Evolutionary conservation across 1,284 basidiomycete species (phyloP).

Genomic region (Bjerkandera adusta): DNA sequence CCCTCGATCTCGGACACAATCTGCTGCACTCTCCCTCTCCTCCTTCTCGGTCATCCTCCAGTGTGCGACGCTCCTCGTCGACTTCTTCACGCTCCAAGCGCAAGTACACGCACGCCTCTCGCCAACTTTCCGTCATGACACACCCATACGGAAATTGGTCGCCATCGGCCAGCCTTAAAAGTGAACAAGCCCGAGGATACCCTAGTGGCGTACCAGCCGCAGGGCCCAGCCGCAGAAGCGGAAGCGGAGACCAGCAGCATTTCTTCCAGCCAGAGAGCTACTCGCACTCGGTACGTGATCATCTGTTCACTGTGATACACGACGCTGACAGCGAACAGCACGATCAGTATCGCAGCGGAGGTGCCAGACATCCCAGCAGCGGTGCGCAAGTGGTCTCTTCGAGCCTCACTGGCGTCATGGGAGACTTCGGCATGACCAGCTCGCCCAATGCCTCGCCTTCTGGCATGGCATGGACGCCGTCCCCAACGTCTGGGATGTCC

Average conservation of each 20-base stretch:
- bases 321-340: constrained; percentile 3
- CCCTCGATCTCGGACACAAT: constrained; percentile 22
- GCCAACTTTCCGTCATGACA: constrained; percentile 26
- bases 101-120: constrained; percentile 11
- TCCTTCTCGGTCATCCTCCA: constrained; percentile 21
- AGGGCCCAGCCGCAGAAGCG: constrained; percentile 22
- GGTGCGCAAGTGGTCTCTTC: constrained; percentile 42
- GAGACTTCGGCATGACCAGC: constrained; percentile 44
- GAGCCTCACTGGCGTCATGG: constrained; percentile 63
- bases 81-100: constrained; percentile 19
- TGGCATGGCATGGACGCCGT: constrained; percentile 28
- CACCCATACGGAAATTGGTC: constrained; percentile 29
- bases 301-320: constrained; percentile 11
- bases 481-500: constrained; percentile 16
- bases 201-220: constrained; percentile 19
- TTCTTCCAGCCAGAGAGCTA: constrained; percentile 23
- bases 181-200: constrained; percentile 22
- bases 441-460: constrained; percentile 33
- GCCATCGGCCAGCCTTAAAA: constrained; percentile 22
- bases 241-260: constrained; percentile 29
- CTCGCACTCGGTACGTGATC: constrained; percentile 21
- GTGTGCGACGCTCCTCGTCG: constrained; percentile 15
- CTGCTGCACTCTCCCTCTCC: constrained; percentile 22
- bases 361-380: constrained; percentile 14
- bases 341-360: constrained; percentile 14